Conservation (phyloP, 805 yeast genomes). For the Metschnikowia lunata region DNA sequence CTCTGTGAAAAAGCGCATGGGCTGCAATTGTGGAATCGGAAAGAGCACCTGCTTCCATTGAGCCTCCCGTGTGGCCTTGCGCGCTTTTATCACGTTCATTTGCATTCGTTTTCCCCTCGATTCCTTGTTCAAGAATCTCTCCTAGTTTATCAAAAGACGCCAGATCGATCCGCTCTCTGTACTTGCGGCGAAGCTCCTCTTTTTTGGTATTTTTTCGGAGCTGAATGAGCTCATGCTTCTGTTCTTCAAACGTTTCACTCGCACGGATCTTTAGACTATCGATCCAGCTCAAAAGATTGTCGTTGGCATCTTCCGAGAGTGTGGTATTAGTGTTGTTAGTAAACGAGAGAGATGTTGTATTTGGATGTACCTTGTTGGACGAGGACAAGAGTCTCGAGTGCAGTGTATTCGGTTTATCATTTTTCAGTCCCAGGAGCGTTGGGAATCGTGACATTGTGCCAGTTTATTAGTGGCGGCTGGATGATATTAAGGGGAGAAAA, state of each 20-base stretch:
- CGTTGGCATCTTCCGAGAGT: slow-evolving; percentile 6
- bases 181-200: slow-evolving; percentile 20
- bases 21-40: too few relatives aligned
- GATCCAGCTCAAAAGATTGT: slow-evolving; percentile 15
- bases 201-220: slow-evolving; percentile 9
- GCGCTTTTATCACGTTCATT: too few relatives aligned
- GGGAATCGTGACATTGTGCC: not conserved
- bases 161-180: slow-evolving; percentile 22
- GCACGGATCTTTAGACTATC: slow-evolving; percentile 15
- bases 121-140: slow-evolving; percentile 2
- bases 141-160: slow-evolving; percentile 25
- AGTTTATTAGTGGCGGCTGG: too few relatives aligned
- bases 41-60: too few relatives aligned
- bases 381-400: too few relatives aligned
- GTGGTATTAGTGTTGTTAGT: not conserved
- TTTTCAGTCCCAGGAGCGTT: not conserved
- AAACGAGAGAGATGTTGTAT: slow-evolving; percentile 1
- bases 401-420: not conserved
- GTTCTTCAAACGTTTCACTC: slow-evolving; percentile 8
- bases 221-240: slow-evolving; percentile 10
- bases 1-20: not conserved
- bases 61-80: too few relatives aligned
- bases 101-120: too few relatives aligned
- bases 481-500: too few relatives aligned
- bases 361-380: too few relatives aligned